These are phyloP conservation scores for Euphorbia neoarborescens DNA, from an alignment of 441 rosid genomes.

Conservation along the genomic window DNA sequence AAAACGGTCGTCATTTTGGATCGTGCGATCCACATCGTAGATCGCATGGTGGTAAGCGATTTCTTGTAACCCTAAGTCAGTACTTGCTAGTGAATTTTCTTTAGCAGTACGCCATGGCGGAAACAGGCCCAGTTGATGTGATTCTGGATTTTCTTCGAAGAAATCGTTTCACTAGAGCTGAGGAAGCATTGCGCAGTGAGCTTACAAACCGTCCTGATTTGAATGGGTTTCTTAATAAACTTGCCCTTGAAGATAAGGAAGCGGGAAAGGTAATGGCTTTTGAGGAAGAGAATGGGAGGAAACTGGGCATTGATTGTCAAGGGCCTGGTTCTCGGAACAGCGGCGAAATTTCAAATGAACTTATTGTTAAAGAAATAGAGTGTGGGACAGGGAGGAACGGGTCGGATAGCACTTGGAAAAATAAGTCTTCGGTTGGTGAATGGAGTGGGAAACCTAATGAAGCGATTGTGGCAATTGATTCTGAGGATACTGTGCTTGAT, in stretches of 20 bases:
- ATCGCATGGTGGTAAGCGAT: slow-evolving; percentile 9
- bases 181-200: slow-evolving; percentile 84
- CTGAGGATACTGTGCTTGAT: slow-evolving; percentile 43
- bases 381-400: slow-evolving; percentile 54
- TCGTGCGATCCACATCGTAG: slow-evolving; percentile 4
- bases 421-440: slow-evolving; percentile 40
- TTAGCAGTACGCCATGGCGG: slow-evolving; percentile 46
- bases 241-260: slow-evolving; percentile 46
- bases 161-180: slow-evolving; percentile 73
- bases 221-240: slow-evolving; percentile 61
- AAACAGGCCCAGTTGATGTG: slow-evolving; percentile 51
- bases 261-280: slow-evolving; percentile 28
- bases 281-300: slow-evolving; percentile 36
- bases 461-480: slow-evolving; percentile 30
- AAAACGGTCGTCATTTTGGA: slow-evolving; percentile 2
- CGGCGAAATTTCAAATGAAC: slow-evolving; percentile 54
- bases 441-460: slow-evolving; percentile 37
- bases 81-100: slow-evolving; percentile 21
- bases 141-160: slow-evolving; percentile 66
- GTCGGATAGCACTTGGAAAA: slow-evolving; percentile 50
- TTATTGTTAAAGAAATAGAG: slow-evolving; percentile 81
- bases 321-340: slow-evolving; percentile 35
- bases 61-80: slow-evolving; percentile 3
- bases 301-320: slow-evolving; percentile 20
- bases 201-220: slow-evolving; percentile 56